Evolutionary conservation across 495 filamentous ascomycete species (phyloP), one percentile per base, ranked within the genome.

Genomic region (Aspergillus cristatus): DNA sequence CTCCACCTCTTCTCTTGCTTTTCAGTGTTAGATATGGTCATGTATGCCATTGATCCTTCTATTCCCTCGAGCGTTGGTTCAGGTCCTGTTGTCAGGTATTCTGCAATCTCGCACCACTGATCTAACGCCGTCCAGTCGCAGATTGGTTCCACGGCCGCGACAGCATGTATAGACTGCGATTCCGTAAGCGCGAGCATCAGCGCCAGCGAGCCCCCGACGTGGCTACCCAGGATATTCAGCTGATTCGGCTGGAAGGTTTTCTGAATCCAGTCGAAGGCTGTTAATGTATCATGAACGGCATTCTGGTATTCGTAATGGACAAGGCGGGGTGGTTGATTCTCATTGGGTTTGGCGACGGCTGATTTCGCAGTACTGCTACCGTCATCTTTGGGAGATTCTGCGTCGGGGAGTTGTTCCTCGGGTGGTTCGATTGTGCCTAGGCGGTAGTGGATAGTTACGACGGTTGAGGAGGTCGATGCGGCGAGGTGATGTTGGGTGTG

Each of bases 151-250:
- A 53, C 6, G 0, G 60, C 57, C 3, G 60, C 55, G 28, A 65
- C 54, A 13, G 60, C 60, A 17, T 51, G 48, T 17, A 68, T 51
- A 10, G 49, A 42, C 13, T 58, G 57, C 14, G 72, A 70, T 58
- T 80, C 76, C 26, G 75, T 80, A 30, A 80, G 51, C 0, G 74
- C 68, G 10, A 80, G 62, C 70, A 74, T 78, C 2, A 68, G 55
- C 1, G 76, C 74, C 20, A 79, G 54, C 0, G 68, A 67, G 11
- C 73, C 76, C 7, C 75, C 76, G 14, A 75, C 50, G 35, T 75
- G 65, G 18, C 71, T 65, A 22, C 75, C 76, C 38, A 63, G 62
- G 14, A 79, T 56, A 20, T 62, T 63, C 1, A 79, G 39, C 6
- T 55, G 51, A 1, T 50, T 38, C 5, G 57, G 57, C 17, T 47